Conservation (phyloP, 2,329 filamentous ascomycete genomes). For the Hymenoscyphus scutula region DNA sequence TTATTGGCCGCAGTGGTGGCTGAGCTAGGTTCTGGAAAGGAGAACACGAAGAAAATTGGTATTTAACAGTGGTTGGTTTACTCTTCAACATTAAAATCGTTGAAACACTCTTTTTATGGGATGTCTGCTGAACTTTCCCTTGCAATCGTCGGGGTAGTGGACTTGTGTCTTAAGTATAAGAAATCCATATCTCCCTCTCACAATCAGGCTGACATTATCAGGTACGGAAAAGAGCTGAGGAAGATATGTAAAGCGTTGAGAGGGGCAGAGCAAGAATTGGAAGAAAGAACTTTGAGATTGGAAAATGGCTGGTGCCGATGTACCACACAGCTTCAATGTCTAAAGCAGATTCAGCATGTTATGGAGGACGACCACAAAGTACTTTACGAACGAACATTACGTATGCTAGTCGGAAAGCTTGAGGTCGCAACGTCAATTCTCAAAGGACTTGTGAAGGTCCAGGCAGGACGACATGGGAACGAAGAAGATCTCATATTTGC, state of each 20-base stretch:
- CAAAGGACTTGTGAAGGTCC: not conserved
- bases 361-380: not conserved
- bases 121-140: not conserved
- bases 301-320: not conserved
- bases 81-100: too few relatives aligned
- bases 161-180: constrained; percentile 1
- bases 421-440: not conserved
- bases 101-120: too few relatives aligned
- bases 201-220: not conserved
- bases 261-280: not conserved
- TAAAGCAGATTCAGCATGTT: not conserved
- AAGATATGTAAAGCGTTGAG: not conserved
- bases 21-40: not conserved
- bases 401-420: not conserved
- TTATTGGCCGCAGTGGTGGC: not conserved
- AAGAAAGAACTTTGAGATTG: not conserved
- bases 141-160: not conserved
- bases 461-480: not conserved
- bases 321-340: not conserved
- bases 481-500: not conserved
- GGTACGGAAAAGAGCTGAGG: not conserved
- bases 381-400: not conserved
- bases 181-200: not conserved
- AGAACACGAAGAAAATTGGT: too few relatives aligned
- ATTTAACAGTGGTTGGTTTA: too few relatives aligned